phyloP scores from a whole-genome alignment of 192 early-diverging fungal species.

The Podila verticillata region DNA sequence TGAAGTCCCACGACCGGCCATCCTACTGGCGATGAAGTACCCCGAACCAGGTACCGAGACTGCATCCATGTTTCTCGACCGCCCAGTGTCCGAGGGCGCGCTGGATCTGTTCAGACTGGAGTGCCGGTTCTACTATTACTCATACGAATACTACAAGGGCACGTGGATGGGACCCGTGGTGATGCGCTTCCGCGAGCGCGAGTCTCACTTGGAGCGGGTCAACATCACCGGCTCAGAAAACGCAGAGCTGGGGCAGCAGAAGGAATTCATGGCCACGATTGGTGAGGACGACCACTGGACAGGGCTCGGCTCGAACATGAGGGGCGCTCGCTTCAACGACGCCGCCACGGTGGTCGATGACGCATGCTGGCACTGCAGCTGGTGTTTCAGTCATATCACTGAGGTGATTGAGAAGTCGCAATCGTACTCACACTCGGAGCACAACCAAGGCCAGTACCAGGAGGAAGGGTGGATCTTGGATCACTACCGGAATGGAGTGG shows the following conservation, averaged over 20 bases:
- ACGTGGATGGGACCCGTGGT: conserved; percentile 11
- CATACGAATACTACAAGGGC: conserved; percentile 11
- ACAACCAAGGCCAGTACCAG: conserved; percentile 8
- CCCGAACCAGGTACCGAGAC: neutral
- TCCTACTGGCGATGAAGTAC: conserved; percentile 14
- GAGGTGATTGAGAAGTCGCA: conserved; percentile 2
- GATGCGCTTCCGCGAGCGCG: neutral
- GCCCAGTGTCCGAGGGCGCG: neutral
- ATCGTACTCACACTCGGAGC: conserved; percentile 17
- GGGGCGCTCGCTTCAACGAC: neutral
- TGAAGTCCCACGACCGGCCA: conserved; percentile 7
- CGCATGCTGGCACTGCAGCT: conserved; percentile 12
- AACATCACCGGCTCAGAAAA: neutral
- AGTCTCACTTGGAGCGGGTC: neutral
- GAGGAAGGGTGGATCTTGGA: conserved; percentile 5
- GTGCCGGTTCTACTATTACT: conserved; percentile 20
- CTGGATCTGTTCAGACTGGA: conserved; percentile 6
- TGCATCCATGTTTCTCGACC: conserved; percentile 5
- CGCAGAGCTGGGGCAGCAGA: neutral
- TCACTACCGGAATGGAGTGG: neutral
- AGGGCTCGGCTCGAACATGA: neutral
- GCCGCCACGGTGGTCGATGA: conserved; percentile 1
- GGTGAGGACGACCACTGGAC: neutral
- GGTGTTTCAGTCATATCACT: conserved; percentile 11
- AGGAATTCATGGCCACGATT: neutral